phyloP scores from a whole-genome alignment of 129 eudicot species.

The Escallonia herrerae region DNA sequence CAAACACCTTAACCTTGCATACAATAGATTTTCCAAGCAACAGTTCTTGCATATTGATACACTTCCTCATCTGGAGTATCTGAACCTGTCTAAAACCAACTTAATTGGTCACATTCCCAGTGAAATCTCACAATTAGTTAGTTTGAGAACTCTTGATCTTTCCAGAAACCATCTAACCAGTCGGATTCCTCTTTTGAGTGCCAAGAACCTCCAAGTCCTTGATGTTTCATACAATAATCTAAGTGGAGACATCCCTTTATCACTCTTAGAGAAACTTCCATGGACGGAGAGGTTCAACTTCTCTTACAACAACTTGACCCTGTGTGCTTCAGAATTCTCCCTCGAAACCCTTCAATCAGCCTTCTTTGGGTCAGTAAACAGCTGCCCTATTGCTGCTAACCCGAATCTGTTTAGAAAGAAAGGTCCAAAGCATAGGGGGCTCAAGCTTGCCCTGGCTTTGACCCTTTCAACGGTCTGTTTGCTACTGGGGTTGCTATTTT shows the following conservation, averaged over 20 bases:
- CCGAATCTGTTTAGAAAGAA: constrained; percentile 47
- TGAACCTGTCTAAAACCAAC: constrained; percentile 56
- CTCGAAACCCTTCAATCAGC: constrained; percentile 44
- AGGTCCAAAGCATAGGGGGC: constrained; percentile 41
- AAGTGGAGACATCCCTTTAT: constrained; percentile 63
- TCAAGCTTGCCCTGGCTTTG: constrained; percentile 64
- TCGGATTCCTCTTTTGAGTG: constrained; percentile 41
- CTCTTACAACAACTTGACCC: constrained; percentile 72
- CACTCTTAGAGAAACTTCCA: constrained; percentile 46
- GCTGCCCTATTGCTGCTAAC: constrained; percentile 83
- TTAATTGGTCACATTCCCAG: constrained; percentile 45
- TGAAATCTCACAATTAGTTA: constrained; percentile 36
- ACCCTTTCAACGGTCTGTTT: constrained; percentile 41
- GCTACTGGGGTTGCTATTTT: constrained; percentile 56
- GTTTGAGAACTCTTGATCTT: constrained; percentile 54
- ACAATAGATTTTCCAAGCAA: constrained; percentile 57
- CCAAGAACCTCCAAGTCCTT: constrained; percentile 38
- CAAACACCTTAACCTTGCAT: constrained; percentile 70
- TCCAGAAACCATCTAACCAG: constrained; percentile 53
- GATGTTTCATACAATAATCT: constrained; percentile 70
- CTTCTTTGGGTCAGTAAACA: constrained; percentile 53
- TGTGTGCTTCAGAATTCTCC: constrained; percentile 51
- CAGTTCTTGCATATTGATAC: constrained; percentile 31
- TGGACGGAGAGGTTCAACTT: constrained; percentile 72
- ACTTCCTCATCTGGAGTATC: constrained; percentile 53